Base-by-base conservation (phyloP, 1,284 basidiomycete species). In the Neonothopanus nambi region DNA sequence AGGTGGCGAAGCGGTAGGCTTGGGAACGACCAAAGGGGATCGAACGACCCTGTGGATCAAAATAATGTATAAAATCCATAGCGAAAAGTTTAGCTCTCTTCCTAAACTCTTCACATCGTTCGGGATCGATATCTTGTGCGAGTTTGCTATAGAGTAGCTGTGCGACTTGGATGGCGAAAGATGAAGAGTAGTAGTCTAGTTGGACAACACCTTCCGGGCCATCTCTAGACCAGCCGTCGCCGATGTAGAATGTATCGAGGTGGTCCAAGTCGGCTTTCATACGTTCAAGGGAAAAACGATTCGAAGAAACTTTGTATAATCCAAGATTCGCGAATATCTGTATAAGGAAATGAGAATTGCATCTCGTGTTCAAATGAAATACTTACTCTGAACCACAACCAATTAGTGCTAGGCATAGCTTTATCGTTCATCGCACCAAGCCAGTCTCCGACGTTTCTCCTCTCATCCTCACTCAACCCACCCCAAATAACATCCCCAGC, bases 301-400 rank as follows among this genome's bases (percentile, higher is more conserved):
- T 63, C 3, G 85, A 87, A 3, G 80, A 82, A 36, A 83, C 85
- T 55, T 79, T 80, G 5, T 78, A 78, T 21, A 90, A 70, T 2
- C 86, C 88, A 11, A 90, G 77, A 64, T 91, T 91, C n/a, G 87
- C 82, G 61, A 89, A 89, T 0, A 89, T 81, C 83, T 86, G 54
- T 5, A 40, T 37, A 15, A 50, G 17, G 40, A 9, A 48, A 37
- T 42, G 36, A 36, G 20, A 44, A 57, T n/a, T n/a, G n/a, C 87
- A 61, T 86, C 80, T 51, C 79, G 76, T 74, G 26, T 37, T 17
- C 18, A 40, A 20, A 12, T 21, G 44, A 18, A 28, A 23, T 21
- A 66, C 79, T 46, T 55, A 84, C 87, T 55, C 87, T 75, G 69
- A 91, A 91, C 88, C 88, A 91, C 4, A 91, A 74, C 87, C 88